phyloP scores from a whole-genome alignment of 306 rosid species.

The Cucumis hystrix region DNA sequence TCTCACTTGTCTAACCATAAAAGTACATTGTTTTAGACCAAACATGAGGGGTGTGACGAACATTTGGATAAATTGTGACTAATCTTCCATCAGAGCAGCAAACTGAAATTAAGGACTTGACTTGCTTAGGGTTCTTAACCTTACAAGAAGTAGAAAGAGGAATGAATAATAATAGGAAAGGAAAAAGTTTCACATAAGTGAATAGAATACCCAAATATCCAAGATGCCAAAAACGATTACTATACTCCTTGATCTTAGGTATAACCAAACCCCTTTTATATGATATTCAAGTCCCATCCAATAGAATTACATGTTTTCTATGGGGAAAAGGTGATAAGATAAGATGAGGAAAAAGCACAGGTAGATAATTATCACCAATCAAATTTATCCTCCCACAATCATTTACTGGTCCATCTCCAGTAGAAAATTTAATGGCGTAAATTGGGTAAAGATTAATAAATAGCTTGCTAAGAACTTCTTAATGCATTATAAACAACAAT shows the following conservation, averaged over 20 bases:
- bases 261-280: neutral
- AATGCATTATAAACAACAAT: neutral
- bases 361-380: neutral
- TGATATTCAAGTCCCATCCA: neutral
- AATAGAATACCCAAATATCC: neutral
- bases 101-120: neutral
- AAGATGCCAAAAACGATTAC: neutral
- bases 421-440: neutral
- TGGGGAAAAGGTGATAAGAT: neutral
- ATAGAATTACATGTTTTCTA: no score
- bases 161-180: neutral
- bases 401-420: neutral
- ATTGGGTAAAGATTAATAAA: neutral
- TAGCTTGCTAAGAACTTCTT: neutral
- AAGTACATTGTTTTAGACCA: neutral
- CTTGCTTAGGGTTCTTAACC: neutral
- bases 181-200: neutral
- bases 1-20: neutral
- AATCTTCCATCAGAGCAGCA: neutral
- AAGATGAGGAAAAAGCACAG: neutral
- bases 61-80: neutral
- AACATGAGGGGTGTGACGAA: neutral
- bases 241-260: neutral
- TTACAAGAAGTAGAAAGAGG: neutral
- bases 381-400: neutral